These are phyloP conservation scores for Neonectria hederae DNA, from an alignment of 2,329 filamentous ascomycete species.

Conservation along the genomic window DNA sequence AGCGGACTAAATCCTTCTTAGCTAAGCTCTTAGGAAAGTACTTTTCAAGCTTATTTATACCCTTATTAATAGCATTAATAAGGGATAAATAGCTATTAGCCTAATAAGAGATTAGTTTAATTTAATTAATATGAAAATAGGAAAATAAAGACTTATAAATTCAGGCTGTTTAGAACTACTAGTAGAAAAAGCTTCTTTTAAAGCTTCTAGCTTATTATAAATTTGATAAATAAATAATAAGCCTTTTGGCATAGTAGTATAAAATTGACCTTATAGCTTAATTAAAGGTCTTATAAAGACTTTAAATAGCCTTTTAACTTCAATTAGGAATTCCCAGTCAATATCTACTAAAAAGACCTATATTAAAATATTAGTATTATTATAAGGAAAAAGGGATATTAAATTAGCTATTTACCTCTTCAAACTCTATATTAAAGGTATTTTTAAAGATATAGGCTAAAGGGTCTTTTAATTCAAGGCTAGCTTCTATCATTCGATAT, in stretches of 20 bases:
- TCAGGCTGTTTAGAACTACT: background rate
- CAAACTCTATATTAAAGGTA: no score
- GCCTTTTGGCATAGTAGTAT: background rate
- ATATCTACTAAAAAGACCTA: background rate
- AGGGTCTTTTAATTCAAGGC: background rate
- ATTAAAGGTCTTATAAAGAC: background rate
- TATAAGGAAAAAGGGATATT: no score
- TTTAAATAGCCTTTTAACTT: background rate
- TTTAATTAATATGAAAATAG: background rate
- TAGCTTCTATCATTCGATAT: background rate
- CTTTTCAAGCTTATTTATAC: background rate
- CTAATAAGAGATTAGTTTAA: constrained; percentile 2
- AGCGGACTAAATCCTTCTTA: background rate
- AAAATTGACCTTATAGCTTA: background rate
- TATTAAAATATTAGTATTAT: background rate
- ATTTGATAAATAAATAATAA: background rate
- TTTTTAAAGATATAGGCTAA: background rate
- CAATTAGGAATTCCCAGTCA: background rate
- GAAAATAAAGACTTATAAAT: background rate
- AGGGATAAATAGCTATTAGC: background rate
- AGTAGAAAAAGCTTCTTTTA: background rate
- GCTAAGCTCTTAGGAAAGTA: background rate
- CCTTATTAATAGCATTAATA: background rate
- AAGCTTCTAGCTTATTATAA: background rate
- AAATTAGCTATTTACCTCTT: no score